Percentiles rank a stretch among this genome's conserved stretches.
Evolutionary conservation across 2,329 filamentous ascomycete species (phyloP).

Genomic region (Phyllosticta ampelicida): DNA sequence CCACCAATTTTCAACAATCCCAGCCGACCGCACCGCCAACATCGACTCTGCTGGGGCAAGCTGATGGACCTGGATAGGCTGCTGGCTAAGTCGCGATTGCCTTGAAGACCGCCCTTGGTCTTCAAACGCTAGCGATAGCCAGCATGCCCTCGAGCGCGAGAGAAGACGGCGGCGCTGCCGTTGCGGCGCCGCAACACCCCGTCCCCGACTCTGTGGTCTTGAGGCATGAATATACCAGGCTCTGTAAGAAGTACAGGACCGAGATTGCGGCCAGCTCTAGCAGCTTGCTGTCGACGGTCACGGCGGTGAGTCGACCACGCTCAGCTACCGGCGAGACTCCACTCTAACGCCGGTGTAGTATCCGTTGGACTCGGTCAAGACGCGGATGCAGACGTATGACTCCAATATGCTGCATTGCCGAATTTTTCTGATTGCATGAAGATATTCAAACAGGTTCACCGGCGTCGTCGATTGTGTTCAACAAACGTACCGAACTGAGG

Average conservation of each 20-base stretch:
- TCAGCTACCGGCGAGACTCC: not conserved
- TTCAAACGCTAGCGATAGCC: conserved; percentile 39
- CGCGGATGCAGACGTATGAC: conserved; percentile 66
- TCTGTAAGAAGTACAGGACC: conserved; percentile 67
- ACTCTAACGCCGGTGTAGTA: conserved; percentile 38
- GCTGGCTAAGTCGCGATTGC: conserved; percentile 47
- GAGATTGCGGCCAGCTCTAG: conserved; percentile 69
- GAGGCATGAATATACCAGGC: conserved; percentile 28
- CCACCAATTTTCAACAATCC: conserved; percentile 1
- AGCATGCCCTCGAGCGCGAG: conserved; percentile 32
- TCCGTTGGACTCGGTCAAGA: conserved; percentile 81
- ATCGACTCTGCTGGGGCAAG: conserved; percentile 19
- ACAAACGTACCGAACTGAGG: conserved; percentile 55
- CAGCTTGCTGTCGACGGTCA: conserved; percentile 66
- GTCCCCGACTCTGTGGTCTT: conserved; percentile 3
- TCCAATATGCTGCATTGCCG: not conserved
- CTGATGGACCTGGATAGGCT: conserved; percentile 45
- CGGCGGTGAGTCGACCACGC: conserved; percentile 41
- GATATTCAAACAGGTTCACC: conserved; percentile 53
- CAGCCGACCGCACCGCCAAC: not conserved
- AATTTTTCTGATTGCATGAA: not conserved
- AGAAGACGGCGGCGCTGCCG: conserved; percentile 30
- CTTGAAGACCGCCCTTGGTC: conserved; percentile 46
- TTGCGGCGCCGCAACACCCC: conserved; percentile 10
- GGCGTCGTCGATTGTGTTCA: conserved; percentile 64